These are phyloP conservation scores for Myriosclerotinia curreyana DNA, from an alignment of 2,329 filamentous ascomycete species.

Conservation along the genomic window DNA sequence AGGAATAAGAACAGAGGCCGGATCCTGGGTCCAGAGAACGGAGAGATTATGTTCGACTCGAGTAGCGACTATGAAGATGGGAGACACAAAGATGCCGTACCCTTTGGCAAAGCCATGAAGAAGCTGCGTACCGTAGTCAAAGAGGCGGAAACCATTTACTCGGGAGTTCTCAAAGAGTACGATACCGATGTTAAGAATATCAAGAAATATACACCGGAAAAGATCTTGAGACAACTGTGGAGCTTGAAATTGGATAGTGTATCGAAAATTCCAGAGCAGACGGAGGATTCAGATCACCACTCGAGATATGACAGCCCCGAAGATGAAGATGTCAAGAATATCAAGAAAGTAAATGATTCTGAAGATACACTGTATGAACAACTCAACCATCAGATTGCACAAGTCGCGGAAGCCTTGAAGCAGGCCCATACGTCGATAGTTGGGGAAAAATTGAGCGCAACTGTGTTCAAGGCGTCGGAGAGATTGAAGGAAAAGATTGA, in stretches of 20 bases:
- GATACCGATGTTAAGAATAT: slow-evolving; percentile 26
- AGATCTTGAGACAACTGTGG: slow-evolving; percentile 28
- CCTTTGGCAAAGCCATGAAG: slow-evolving; percentile 25
- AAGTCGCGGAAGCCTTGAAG: slow-evolving; percentile 21
- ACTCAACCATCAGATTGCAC: slow-evolving; percentile 10
- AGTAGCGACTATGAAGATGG: slow-evolving; percentile 8
- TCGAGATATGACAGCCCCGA: not conserved
- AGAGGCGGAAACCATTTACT: slow-evolving; percentile 30
- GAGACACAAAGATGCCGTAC: not conserved
- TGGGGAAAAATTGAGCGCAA: slow-evolving; percentile 10
- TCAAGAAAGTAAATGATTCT: slow-evolving; percentile 2
- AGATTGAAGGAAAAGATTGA: slow-evolving; percentile 28
- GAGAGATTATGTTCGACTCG: not conserved
- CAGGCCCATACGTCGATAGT: slow-evolving; percentile 15
- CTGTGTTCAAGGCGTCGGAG: slow-evolving; percentile 20
- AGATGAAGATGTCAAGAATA: slow-evolving; percentile 20
- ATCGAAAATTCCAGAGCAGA: not conserved
- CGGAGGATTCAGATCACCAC: slow-evolving; percentile 17
- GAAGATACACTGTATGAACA: slow-evolving; percentile 10
- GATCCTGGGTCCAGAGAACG: not conserved
- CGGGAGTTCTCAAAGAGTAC: slow-evolving; percentile 26
- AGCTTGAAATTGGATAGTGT: slow-evolving; percentile 23
- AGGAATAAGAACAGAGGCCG: not conserved
- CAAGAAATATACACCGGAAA: slow-evolving; percentile 25
- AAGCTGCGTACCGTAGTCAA: slow-evolving; percentile 24